These are phyloP conservation scores for Scleromitrula shiraiana DNA, from an alignment of 2,329 filamentous ascomycete genomes.

Conservation along the genomic window DNA sequence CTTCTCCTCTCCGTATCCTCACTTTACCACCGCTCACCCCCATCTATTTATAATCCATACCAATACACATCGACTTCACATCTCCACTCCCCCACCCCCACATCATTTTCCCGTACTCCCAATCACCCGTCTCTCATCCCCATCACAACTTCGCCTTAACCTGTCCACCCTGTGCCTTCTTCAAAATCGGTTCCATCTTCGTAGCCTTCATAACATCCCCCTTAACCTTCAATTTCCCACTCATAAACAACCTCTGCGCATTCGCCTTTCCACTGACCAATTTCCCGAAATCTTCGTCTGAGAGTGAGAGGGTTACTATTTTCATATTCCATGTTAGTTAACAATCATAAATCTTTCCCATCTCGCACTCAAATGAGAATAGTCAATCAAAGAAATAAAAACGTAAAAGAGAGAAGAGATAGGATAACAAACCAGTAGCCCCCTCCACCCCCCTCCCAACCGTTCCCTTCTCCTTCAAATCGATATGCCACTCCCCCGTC, in stretches of 20 bases:
- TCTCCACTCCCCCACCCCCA: background rate
- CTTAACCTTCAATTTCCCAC: slow-evolving; percentile 97
- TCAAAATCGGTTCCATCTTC: slow-evolving; percentile 59
- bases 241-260: slow-evolving; percentile 88
- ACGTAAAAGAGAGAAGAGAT: background rate
- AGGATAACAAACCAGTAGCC: slow-evolving; percentile 60
- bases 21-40: too few relatives aligned
- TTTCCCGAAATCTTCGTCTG: slow-evolving; percentile 78
- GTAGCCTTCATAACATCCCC: slow-evolving; percentile 98
- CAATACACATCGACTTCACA: too few relatives aligned
- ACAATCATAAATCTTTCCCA: background rate
- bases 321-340: background rate
- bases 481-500: slow-evolving; percentile 85
- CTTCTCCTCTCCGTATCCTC: too few relatives aligned
- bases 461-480: slow-evolving; percentile 82
- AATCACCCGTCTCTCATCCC: background rate
- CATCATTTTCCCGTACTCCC: background rate
- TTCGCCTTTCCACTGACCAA: slow-evolving; percentile 84
- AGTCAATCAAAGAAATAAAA: background rate
- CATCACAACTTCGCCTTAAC: slow-evolving; percentile 10
- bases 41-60: too few relatives aligned
- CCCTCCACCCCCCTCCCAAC: slow-evolving; percentile 70
- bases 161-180: background rate
- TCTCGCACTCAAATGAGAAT: background rate
- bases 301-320: slow-evolving; percentile 74